These are phyloP conservation scores for Apiospora sp. DNA, from an alignment of 2,329 filamentous ascomycete species.

Conservation along the genomic window DNA sequence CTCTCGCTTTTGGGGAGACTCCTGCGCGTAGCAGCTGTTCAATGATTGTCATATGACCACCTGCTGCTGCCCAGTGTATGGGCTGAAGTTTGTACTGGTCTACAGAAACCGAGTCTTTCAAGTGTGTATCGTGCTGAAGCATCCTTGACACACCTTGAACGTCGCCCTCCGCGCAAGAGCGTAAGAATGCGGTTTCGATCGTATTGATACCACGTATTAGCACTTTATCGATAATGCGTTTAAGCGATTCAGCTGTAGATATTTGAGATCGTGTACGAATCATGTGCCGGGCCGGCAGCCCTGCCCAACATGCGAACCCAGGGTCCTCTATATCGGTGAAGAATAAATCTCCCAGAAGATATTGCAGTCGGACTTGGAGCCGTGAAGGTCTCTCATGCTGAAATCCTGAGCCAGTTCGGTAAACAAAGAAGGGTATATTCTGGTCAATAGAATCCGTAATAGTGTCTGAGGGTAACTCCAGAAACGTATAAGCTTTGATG, in stretches of 20 bases:
- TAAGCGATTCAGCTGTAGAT: background rate
- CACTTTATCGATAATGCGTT: background rate
- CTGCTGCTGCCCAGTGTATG: background rate
- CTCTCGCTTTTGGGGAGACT: background rate
- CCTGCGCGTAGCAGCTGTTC: background rate
- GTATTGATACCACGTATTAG: background rate
- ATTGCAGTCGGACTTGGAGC: background rate
- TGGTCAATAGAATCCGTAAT: background rate
- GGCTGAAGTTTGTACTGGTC: background rate
- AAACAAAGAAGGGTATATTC: background rate
- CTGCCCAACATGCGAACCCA: background rate
- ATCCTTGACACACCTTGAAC: background rate
- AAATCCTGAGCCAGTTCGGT: no score
- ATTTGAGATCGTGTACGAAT: background rate
- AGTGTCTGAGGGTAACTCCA: background rate
- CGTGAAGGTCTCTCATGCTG: no score
- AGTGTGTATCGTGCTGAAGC: background rate
- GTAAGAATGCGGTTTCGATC: background rate
- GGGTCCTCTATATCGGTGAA: background rate
- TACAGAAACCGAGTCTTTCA: background rate
- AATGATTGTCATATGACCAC: background rate
- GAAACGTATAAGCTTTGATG: background rate
- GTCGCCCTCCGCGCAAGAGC: background rate
- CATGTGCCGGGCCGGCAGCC: background rate
- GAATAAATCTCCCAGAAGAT: background rate